phyloP scores from a whole-genome alignment of 2,329 filamentous ascomycete genomes.

The Colletotrichum australisinense region DNA sequence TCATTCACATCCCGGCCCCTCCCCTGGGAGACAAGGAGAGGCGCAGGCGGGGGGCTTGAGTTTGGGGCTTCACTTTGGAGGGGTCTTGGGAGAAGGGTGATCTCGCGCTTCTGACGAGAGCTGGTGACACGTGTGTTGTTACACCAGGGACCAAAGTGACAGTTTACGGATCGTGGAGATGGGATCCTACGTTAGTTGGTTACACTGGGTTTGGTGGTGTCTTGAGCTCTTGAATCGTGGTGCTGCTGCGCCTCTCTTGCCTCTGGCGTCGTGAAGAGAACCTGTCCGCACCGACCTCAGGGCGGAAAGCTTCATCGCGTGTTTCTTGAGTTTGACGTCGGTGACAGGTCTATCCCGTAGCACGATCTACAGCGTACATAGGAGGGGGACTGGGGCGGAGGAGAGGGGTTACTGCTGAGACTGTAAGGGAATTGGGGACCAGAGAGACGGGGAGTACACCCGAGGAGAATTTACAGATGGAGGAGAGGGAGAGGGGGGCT shows the following conservation, averaged over 20 bases:
- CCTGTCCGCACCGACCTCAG: not conserved
- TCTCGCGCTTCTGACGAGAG: not conserved
- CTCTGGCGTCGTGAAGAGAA: not conserved
- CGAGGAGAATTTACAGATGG: too few relatives aligned
- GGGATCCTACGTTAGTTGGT: not conserved
- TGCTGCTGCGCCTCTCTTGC: not conserved
- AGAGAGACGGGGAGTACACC: too few relatives aligned
- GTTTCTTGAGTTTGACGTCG: not conserved
- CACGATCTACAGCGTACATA: not conserved
- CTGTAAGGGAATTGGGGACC: too few relatives aligned
- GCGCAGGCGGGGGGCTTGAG: not conserved
- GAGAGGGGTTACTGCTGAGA: too few relatives aligned
- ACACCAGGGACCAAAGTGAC: not conserved
- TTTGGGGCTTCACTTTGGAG: not conserved
- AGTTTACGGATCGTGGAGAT: not conserved
- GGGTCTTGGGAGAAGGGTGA: too few relatives aligned
- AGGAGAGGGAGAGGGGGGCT: too few relatives aligned
- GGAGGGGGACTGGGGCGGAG: not conserved
- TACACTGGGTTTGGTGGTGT: not conserved
- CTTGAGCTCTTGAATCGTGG: not conserved
- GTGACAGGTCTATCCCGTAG: not conserved
- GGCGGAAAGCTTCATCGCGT: not conserved
- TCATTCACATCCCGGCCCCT: too few relatives aligned
- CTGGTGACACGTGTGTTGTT: not conserved
- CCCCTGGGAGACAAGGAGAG: too few relatives aligned